A percentile compares a stretch with the other conserved stretches of the same genome.
Conservation (phyloP, 805 yeast species). For the Tetrapisispora pingtungensis region DNA sequence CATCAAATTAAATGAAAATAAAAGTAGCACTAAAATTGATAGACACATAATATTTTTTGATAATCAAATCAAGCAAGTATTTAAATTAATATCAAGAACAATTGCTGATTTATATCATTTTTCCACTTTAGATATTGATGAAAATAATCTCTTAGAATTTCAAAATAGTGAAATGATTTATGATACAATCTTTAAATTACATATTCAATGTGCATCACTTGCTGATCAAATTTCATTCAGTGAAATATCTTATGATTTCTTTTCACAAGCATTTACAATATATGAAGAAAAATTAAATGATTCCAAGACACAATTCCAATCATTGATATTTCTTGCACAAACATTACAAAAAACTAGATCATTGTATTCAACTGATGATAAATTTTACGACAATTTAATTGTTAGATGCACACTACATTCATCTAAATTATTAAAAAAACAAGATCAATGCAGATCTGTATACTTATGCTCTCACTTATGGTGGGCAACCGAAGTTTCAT, state of each 20-base stretch:
- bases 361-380: constrained; percentile 30
- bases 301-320: constrained; percentile 44
- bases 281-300: constrained; percentile 60
- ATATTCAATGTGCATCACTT: constrained; percentile 57
- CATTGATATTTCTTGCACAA: constrained; percentile 41
- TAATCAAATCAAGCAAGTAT: constrained; percentile 37
- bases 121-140: constrained; percentile 7
- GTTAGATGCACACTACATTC: constrained; percentile 82
- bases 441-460: constrained; percentile 87
- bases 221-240: constrained; percentile 70
- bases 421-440: constrained; percentile 77
- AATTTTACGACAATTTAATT: constrained; percentile 55
- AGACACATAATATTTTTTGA: constrained; percentile 6
- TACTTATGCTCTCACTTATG: constrained; percentile 83
- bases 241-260: constrained; percentile 76
- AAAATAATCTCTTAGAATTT: not conserved
- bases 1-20: constrained; percentile 9
- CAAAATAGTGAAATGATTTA: constrained; percentile 12
- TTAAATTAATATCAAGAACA: constrained; percentile 63
- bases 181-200: constrained; percentile 32
- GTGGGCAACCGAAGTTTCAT: constrained; percentile 71
- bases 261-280: constrained; percentile 75
- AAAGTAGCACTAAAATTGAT: not conserved
- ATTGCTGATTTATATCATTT: constrained; percentile 51
- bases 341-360: constrained; percentile 43